These are phyloP conservation scores for Alternaria infectoria DNA, from an alignment of 2,329 filamentous ascomycete species.

Conservation along the genomic window DNA sequence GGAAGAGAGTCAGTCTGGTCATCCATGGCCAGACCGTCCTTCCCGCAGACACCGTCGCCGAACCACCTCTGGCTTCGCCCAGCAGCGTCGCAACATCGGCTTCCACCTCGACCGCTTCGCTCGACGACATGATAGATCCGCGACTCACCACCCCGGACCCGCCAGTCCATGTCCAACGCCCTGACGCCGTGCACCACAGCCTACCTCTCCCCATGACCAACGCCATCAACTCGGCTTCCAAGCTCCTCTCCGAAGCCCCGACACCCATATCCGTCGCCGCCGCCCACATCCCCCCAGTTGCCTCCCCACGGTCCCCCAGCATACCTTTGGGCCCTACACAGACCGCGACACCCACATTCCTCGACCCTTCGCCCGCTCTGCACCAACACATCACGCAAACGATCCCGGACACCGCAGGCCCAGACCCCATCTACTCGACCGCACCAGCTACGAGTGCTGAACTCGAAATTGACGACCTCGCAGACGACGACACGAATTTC, in stretches of 20 bases:
- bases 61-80: conserved; percentile 34
- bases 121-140: conserved; percentile 44
- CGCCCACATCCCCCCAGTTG: conserved; percentile 20
- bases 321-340: conserved; percentile 28
- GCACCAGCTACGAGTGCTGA: conserved; percentile 6
- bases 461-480: conserved; percentile 17
- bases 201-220: conserved; percentile 32
- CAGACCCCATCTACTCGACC: conserved; percentile 29
- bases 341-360: conserved; percentile 27
- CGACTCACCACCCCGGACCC: conserved; percentile 26
- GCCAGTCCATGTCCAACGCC: conserved; percentile 23
- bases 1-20: conserved; percentile 46
- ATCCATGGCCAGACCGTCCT: conserved; percentile 49
- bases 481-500: conserved; percentile 31
- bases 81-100: conserved; percentile 39
- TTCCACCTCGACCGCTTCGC: conserved; percentile 38
- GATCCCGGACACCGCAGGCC: conserved; percentile 24
- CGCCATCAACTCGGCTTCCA: conserved; percentile 29
- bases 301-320: conserved; percentile 19
- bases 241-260: conserved; percentile 23
- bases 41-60: conserved; percentile 42
- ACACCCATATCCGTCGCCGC: conserved; percentile 12
- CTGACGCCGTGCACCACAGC: conserved; percentile 41
- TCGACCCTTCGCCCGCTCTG: conserved; percentile 31
- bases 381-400: conserved; percentile 8